Evolutionary conservation across 192 early-diverging fungal genomes (phyloP).

Genomic region (Backusella tarrabulga): DNA sequence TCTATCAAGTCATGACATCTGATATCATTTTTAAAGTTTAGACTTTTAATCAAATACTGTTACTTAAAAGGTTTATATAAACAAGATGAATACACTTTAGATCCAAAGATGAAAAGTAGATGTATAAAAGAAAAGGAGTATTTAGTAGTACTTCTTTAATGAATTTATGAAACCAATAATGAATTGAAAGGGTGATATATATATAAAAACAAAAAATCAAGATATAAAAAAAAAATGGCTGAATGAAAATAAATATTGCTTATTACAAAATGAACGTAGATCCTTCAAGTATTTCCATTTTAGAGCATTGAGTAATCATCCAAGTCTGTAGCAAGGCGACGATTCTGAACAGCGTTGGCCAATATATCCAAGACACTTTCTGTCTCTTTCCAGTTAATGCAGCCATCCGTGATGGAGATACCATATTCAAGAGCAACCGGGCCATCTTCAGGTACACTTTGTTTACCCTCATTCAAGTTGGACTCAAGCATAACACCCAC

Average conservation of each 20-base stretch:
- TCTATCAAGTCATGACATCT: too few relatives aligned
- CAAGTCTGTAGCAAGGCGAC: slow-evolving; percentile 35
- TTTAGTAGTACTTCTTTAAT: background rate
- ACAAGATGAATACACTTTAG: too few relatives aligned
- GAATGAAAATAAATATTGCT: background rate
- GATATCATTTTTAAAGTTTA: too few relatives aligned
- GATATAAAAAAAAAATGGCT: background rate
- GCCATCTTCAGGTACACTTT: slow-evolving; percentile 75
- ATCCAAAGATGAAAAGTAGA: too few relatives aligned
- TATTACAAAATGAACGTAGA: background rate
- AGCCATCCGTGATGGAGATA: slow-evolving; percentile 92
- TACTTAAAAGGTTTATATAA: too few relatives aligned
- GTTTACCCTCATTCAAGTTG: slow-evolving; percentile 83
- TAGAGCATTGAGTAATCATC: background rate
- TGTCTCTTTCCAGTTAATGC: slow-evolving; percentile 85
- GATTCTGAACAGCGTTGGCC: slow-evolving; percentile 68
- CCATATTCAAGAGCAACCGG: slow-evolving; percentile 74
- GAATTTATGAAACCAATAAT: background rate
- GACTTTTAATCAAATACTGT: too few relatives aligned
- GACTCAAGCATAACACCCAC: slow-evolving; percentile 96
- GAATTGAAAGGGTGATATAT: background rate
- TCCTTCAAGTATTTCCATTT: background rate
- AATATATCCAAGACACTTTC: slow-evolving; percentile 72
- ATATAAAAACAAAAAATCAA: background rate
- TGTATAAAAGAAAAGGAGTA: too few relatives aligned